phyloP scores from a whole-genome alignment of 768 basidiomycete species.

The Rhodotorula kratochvilovae region DNA sequence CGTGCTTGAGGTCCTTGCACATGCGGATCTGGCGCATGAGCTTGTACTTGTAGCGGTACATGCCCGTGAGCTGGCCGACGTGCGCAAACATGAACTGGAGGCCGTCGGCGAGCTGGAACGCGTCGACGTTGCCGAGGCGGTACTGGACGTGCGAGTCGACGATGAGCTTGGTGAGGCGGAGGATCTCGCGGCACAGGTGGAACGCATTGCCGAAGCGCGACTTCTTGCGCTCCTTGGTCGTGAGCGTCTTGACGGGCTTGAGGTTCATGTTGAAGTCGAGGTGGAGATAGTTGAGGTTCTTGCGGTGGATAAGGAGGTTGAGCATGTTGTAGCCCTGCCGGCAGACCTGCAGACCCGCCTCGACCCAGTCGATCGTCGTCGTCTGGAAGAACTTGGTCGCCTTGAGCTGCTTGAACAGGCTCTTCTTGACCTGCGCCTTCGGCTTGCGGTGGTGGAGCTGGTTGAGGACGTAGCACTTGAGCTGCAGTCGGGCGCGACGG shows the following conservation, averaged over 20 bases:
- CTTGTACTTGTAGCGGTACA: conserved; percentile 99
- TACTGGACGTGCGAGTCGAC: conserved; percentile 99
- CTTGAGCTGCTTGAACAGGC: conserved; percentile 85
- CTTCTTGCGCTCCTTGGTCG: conserved; percentile 99
- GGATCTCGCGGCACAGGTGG: conserved; percentile 94
- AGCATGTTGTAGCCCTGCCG: conserved; percentile 99
- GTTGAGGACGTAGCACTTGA: conserved; percentile 90
- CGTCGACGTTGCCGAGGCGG: conserved; percentile 95
- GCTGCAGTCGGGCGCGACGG: conserved; percentile 24
- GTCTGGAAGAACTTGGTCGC: conserved; percentile 99
- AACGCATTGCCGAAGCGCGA: conserved; percentile 99
- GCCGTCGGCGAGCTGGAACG: conserved; percentile 97
- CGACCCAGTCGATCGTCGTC: conserved; percentile 96
- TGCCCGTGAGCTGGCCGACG: conserved; percentile 95
- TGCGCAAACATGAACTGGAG: conserved; percentile 96
- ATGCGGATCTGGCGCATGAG: conserved; percentile 99
- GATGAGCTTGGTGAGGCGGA: conserved; percentile 94
- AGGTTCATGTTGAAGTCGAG: conserved; percentile 98
- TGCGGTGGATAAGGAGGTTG: conserved; percentile 96
- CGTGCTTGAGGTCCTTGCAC: conserved; percentile 97
- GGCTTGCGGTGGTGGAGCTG: conserved; percentile 81
- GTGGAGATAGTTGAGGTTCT: conserved; percentile 75
- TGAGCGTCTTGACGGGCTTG: conserved; percentile 88
- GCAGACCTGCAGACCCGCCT: conserved; percentile 96
- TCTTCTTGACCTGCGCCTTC: conserved; percentile 98